These are phyloP conservation scores for Penicillium sclerotiorum DNA, from an alignment of 2,329 filamentous ascomycete genomes.

Conservation along the genomic window DNA sequence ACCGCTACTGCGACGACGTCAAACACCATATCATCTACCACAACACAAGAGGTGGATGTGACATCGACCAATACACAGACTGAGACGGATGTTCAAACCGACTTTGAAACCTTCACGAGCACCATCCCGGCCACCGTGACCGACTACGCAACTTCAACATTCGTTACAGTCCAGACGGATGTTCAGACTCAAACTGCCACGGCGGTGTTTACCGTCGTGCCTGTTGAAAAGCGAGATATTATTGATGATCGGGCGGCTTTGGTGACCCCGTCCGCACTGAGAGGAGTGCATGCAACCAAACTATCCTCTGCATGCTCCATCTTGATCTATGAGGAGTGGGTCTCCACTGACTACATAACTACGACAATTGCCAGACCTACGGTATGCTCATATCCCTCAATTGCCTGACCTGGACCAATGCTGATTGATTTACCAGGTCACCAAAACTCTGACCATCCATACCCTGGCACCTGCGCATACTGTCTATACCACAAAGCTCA, in stretches of 20 bases:
- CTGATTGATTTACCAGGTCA: neutral
- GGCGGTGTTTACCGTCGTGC: neutral
- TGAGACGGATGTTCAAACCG: neutral
- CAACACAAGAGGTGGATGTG: constrained; percentile 4
- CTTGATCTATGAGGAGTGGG: constrained; percentile 2
- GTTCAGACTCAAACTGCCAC: neutral
- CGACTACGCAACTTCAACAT: constrained; percentile 4
- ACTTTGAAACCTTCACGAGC: constrained; percentile 2
- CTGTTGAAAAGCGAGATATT: neutral
- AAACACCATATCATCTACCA: constrained; percentile 2
- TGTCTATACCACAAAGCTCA: neutral
- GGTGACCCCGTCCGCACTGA: neutral
- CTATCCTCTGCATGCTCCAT: constrained; percentile 2
- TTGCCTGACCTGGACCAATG: neutral
- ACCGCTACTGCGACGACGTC: constrained; percentile 1
- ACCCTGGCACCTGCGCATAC: neutral
- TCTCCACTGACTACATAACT: constrained; percentile 1
- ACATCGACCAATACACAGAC: neutral
- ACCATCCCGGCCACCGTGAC: neutral
- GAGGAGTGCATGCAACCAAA: neutral
- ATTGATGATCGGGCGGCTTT: neutral
- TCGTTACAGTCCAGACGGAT: neutral
- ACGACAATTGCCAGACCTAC: neutral
- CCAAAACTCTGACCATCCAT: neutral
- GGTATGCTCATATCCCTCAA: neutral